Percentiles rank a stretch among this genome's conserved stretches.
These are phyloP conservation scores for Trypanosoma boissoni DNA, from an alignment of 208 protist genomes.

Conservation along the genomic window DNA sequence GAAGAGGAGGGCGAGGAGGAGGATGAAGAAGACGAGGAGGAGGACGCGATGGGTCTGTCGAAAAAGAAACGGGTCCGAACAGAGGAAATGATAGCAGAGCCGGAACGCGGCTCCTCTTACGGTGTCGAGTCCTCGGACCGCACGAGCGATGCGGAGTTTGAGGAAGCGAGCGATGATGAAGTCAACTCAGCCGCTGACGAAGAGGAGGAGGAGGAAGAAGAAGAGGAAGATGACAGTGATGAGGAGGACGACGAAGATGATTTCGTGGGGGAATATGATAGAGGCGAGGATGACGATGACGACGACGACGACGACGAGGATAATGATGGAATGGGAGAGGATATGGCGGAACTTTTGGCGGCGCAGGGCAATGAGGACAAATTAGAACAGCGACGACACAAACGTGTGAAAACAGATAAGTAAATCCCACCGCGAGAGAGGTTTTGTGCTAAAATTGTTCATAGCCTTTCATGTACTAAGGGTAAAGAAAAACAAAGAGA, in stretches of 20 bases:
- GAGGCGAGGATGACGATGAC: conserved; percentile 23
- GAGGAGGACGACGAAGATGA: conserved; percentile 21
- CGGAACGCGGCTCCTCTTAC: conserved; percentile 23
- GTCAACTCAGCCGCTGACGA: conserved; percentile 17
- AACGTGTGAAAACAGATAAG: conserved; percentile 45
- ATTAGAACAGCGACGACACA: conserved; percentile 18
- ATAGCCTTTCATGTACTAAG: background rate
- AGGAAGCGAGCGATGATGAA: conserved; percentile 32
- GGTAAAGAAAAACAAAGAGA: conserved; percentile 12
- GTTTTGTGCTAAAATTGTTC: conserved; percentile 1
- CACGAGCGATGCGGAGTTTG: conserved; percentile 22
- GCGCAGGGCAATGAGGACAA: conserved; percentile 22
- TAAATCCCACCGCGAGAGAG: conserved; percentile 29
- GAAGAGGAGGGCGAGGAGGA: conserved; percentile 20
- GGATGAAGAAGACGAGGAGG: background rate
- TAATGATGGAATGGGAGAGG: conserved; percentile 51
- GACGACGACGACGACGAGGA: conserved; percentile 27
- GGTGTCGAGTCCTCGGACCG: conserved; percentile 27
- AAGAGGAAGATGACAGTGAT: conserved; percentile 12
- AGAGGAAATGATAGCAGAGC: conserved; percentile 33
- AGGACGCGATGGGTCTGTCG: conserved; percentile 10
- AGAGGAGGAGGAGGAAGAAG: conserved; percentile 21
- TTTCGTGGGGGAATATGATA: background rate
- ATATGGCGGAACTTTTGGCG: conserved; percentile 57
- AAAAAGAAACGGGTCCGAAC: conserved; percentile 3